Base-by-base conservation (phyloP, 495 filamentous ascomycete genomes). In the Physcia stellaris region DNA sequence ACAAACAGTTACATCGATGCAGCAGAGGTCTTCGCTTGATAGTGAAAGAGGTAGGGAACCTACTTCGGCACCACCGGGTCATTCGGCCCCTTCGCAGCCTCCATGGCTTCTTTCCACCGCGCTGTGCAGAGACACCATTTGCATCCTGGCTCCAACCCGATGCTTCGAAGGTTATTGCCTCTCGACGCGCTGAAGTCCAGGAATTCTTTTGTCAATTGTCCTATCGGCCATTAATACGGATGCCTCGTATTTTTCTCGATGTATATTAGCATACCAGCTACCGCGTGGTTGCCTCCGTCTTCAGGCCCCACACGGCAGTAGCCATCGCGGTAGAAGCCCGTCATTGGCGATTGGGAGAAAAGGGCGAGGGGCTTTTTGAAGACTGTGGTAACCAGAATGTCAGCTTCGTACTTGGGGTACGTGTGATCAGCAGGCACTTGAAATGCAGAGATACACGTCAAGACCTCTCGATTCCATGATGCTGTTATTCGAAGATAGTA, bases 81-180 rank as follows among this genome's bases (percentile, higher is more conserved):
- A 15, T 44, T 39, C 6, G 60, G 50, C 9, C 39, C 49, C 58
- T 63, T 67, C 11, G 62, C 40, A 5, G 42, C 34, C 0, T 57
- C 49, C 27, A 66, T 55, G 3, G 66, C 54, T 9, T 56, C 46
- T 26, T 56, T 47, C 48, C 68, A 67, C 5, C 57, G 42, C 10
- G 55, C 40, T 28, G 67, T 70, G 52, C 64, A 68, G 6, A 77
- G 49, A 46, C 75, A 79, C 73, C 75, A 77, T 42, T 66, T 67
- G 37, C 70, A 74, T 4, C 74, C 72, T 10, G 53, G 59, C 19
- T 59, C 68, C 20, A 77, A 57, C 15, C 73, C 73, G 22, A 62
- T 52, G 3, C 42, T 31, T 2, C 68, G 59, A 13, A 80, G 58
- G 42, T 77, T 68, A 47, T 78, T 78, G 28, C 71, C 73, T 12